These are phyloP conservation scores for Phytopythium delawarense DNA, from an alignment of 352 stramenopile genomes.

Conservation along the genomic window DNA sequence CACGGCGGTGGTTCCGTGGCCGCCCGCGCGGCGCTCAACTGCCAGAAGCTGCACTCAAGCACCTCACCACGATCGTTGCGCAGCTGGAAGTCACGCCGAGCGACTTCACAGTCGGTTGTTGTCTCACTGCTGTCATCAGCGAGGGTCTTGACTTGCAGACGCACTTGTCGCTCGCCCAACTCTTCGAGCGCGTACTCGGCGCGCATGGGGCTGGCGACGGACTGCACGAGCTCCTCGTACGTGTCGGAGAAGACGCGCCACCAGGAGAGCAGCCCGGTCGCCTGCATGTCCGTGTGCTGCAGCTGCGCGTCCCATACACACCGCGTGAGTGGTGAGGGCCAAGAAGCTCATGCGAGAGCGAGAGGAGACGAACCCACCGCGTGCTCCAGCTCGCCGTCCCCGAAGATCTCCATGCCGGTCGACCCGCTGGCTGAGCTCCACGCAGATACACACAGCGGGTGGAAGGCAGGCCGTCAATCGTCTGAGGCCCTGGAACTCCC, in stretches of 20 bases:
- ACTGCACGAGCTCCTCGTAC: conserved; percentile 74
- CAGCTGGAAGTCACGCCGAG: conserved; percentile 62
- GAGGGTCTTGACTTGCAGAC: background rate
- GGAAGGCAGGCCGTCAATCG: no score
- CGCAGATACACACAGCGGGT: no score
- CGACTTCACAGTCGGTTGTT: conserved; percentile 14
- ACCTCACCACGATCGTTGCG: conserved; percentile 39
- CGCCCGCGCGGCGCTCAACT: conserved; percentile 8
- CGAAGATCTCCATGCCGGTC: conserved; percentile 70
- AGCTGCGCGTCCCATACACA: conserved; percentile 24
- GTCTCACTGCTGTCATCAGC: conserved; percentile 10
- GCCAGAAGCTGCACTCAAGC: conserved; percentile 77
- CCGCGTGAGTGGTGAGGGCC: background rate
- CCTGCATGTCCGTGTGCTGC: conserved; percentile 49
- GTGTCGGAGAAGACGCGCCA: conserved; percentile 70
- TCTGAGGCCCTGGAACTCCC: no score
- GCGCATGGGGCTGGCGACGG: conserved; percentile 55
- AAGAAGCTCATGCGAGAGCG: no score
- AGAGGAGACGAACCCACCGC: conserved; percentile 29
- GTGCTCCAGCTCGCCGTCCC: conserved; percentile 70
- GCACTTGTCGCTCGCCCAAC: conserved; percentile 23
- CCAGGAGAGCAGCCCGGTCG: conserved; percentile 47
- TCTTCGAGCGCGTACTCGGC: conserved; percentile 54
- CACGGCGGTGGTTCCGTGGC: conserved; percentile 26
- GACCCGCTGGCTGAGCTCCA: background rate